Conservation (phyloP, 192 early-diverging fungal genomes). For the Coemansia biformis region DNA sequence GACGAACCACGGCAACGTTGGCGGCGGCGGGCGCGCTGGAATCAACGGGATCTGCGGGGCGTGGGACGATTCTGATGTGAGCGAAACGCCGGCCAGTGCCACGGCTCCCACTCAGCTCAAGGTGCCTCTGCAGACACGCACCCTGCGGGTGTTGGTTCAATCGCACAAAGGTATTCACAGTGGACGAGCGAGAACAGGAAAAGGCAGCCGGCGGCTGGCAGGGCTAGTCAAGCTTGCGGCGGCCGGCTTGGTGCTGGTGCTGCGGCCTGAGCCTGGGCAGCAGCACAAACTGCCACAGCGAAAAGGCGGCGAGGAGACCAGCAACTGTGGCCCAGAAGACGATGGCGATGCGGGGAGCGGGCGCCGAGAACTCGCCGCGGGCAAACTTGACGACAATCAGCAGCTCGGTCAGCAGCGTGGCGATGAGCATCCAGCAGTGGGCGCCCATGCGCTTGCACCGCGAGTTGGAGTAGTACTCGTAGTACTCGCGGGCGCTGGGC, state of each 20-base stretch:
- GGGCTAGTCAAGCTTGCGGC: constrained; percentile 10
- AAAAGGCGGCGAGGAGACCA: constrained; percentile 59
- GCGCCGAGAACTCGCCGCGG: constrained; percentile 75
- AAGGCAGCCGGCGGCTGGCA: too few relatives aligned
- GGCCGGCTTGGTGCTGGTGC: neutral
- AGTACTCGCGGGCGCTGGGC: constrained; percentile 82
- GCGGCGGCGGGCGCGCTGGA: too few relatives aligned
- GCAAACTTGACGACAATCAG: constrained; percentile 90
- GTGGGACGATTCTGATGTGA: too few relatives aligned
- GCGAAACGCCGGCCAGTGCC: too few relatives aligned
- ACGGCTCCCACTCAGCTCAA: too few relatives aligned
- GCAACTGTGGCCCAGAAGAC: constrained; percentile 71
- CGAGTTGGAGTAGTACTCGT: constrained; percentile 75
- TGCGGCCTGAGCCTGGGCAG: constrained; percentile 13
- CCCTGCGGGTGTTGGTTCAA: too few relatives aligned
- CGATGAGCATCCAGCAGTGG: constrained; percentile 87
- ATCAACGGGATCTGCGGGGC: too few relatives aligned
- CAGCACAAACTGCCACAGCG: constrained; percentile 68
- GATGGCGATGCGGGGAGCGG: constrained; percentile 64
- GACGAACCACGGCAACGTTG: too few relatives aligned
- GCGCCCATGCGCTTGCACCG: constrained; percentile 86
- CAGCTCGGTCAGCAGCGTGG: constrained; percentile 82
- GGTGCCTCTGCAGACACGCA: too few relatives aligned
- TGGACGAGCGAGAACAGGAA: too few relatives aligned
- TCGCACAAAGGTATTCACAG: too few relatives aligned